phyloP scores from a whole-genome alignment of 176 grass and related monocot species.

The Aegilops bicornis region DNA sequence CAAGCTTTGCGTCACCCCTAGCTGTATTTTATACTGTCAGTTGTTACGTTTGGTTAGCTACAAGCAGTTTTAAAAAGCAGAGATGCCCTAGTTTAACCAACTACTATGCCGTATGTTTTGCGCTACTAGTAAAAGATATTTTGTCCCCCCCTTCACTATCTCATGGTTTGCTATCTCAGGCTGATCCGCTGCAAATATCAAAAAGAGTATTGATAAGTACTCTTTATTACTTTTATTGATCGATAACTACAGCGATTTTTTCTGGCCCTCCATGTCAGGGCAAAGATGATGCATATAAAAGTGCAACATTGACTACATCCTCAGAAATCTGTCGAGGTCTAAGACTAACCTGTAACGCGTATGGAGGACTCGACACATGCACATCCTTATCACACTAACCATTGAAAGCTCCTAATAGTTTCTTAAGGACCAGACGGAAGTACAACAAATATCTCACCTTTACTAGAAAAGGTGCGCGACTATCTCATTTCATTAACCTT shows the following conservation, averaged over 20 bases:
- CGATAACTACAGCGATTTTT: background rate
- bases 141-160: background rate
- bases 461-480: background rate
- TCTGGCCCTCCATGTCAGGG: background rate
- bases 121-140: background rate
- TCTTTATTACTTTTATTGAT: background rate
- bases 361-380: background rate
- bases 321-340: background rate
- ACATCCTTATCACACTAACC: background rate
- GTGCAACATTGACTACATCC: background rate
- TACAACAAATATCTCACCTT: background rate
- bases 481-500: background rate
- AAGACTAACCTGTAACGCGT: background rate
- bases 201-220: background rate
- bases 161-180: background rate
- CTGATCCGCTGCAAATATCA: background rate
- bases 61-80: background rate
- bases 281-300: background rate
- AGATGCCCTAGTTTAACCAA: conserved; percentile 15
- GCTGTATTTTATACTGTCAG: background rate
- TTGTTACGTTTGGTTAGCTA: background rate
- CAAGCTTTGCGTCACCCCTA: background rate
- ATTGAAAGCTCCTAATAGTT: background rate
- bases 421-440: background rate
- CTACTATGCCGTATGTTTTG: background rate